Percentiles rank a stretch among this genome's conserved stretches.
Evolutionary conservation across 73 alveolate species (phyloP).

Genomic region (Strombidium stylifer): DNA sequence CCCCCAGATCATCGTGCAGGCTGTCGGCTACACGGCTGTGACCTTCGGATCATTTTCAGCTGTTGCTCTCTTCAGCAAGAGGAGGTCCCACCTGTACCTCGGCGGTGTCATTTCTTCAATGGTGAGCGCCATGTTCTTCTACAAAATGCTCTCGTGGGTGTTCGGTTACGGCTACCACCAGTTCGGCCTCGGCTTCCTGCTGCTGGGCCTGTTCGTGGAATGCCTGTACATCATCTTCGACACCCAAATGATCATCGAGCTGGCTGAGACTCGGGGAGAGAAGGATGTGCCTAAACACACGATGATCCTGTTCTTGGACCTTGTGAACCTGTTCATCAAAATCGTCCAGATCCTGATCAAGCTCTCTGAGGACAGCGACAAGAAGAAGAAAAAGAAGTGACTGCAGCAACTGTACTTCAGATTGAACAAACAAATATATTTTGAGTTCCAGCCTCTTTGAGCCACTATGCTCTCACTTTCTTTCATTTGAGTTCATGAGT

Average conservation of each 20-base stretch:
- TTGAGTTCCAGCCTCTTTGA: too few species aligned
- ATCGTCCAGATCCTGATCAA: constrained; percentile 45
- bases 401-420: background rate
- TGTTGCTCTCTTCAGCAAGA: constrained; percentile 43
- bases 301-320: constrained; percentile 52
- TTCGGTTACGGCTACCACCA: background rate
- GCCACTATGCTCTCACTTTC: too few species aligned
- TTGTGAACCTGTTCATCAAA: constrained; percentile 53
- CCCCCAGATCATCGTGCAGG: constrained; percentile 50
- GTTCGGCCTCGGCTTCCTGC: constrained; percentile 14
- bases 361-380: constrained; percentile 20
- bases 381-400: constrained; percentile 4
- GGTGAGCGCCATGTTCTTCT: constrained; percentile 6
- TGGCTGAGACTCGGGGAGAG: constrained; percentile 47
- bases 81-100: constrained; percentile 52
- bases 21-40: constrained; percentile 56
- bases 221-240: constrained; percentile 63
- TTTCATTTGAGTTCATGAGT: too few species aligned
- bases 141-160: constrained; percentile 26
- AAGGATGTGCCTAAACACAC: constrained; percentile 50
- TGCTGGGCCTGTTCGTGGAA: constrained; percentile 40
- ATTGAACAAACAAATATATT: background rate
- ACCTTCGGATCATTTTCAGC: constrained; percentile 58
- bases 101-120: constrained; percentile 53
- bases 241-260: constrained; percentile 60